A percentile compares a stretch with the other conserved stretches of the same genome.
Conservation (phyloP, 768 basidiomycete species). For the Cystofilobasidium macerans region DNA sequence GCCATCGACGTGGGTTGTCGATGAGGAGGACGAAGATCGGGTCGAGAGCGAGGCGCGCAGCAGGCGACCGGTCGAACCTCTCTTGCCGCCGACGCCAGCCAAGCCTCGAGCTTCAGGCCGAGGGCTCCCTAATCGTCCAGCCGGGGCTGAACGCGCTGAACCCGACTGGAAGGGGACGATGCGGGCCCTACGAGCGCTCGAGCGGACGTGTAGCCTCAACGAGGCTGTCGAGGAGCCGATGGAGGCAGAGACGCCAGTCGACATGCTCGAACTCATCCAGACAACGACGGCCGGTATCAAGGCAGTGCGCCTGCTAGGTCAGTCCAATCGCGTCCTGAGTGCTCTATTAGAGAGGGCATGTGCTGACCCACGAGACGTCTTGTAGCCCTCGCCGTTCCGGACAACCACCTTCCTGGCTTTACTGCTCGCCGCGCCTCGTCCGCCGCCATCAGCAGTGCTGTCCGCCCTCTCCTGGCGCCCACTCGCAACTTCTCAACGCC, state of each 20-base stretch:
- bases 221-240: not conserved
- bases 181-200: constrained; percentile 55
- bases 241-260: constrained; percentile 36
- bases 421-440: not conserved
- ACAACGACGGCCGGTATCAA: constrained; percentile 70
- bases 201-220: constrained; percentile 37
- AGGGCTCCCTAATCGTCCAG: constrained; percentile 46
- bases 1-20: not conserved
- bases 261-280: constrained; percentile 62
- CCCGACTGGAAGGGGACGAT: constrained; percentile 63
- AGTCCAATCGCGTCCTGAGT: constrained; percentile 65
- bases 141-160: constrained; percentile 63
- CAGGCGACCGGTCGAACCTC: no score
- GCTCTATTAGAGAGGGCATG: no score
- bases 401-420: constrained; percentile 38
- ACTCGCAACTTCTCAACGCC: constrained; percentile 30
- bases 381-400: constrained; percentile 60
- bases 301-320: no score
- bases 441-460: not conserved
- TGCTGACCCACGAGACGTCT: no score
- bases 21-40: no score
- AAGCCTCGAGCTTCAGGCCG: constrained; percentile 40
- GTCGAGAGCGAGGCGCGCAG: not conserved
- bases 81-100: constrained; percentile 39
- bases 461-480: constrained; percentile 14